Evolutionary conservation across 73 alveolate species (phyloP).

Genomic region (Halteria grandinella): DNA sequence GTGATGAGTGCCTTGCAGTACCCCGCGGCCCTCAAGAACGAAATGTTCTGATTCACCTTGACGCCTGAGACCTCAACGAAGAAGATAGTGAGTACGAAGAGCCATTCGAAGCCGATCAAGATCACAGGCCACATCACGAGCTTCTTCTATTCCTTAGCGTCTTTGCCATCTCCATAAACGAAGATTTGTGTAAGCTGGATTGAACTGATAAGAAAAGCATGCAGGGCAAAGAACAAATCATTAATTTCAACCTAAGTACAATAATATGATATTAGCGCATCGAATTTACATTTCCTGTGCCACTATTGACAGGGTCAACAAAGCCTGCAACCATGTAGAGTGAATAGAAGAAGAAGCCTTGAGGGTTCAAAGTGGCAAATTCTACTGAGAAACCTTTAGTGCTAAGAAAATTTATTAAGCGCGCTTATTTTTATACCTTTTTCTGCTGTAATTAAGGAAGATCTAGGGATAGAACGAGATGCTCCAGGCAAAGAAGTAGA

Average conservation of each 20-base stretch:
- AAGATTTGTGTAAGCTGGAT: constrained; percentile 56
- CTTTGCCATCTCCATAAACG: constrained; percentile 22
- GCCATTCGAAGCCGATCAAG: constrained; percentile 21
- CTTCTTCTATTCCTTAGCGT: background rate
- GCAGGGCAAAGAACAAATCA: constrained; percentile 90
- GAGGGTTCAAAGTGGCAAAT: constrained; percentile 84
- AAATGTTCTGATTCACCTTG: background rate
- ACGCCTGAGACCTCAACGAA: constrained; percentile 14
- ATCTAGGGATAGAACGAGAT: constrained; percentile 90
- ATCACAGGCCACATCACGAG: constrained; percentile 39
- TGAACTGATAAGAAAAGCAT: constrained; percentile 81
- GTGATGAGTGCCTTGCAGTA: constrained; percentile 90
- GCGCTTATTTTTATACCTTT: constrained; percentile 24
- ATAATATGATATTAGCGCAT: background rate
- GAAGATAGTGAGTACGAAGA: constrained; percentile 16
- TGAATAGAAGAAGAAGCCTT: constrained; percentile 91
- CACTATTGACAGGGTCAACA: constrained; percentile 24
- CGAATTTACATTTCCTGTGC: constrained; percentile 50
- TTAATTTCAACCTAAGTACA: constrained; percentile 66
- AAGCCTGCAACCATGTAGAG: constrained; percentile 83
- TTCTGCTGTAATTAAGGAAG: constrained; percentile 76
- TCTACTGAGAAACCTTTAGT: constrained; percentile 95
- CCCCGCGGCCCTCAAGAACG: constrained; percentile 68
- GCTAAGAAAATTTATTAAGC: background rate
- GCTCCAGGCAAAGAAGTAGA: constrained; percentile 93